Evolutionary conservation across 495 filamentous ascomycete genomes (phyloP).

Genomic region (Penicillium mononematosum): DNA sequence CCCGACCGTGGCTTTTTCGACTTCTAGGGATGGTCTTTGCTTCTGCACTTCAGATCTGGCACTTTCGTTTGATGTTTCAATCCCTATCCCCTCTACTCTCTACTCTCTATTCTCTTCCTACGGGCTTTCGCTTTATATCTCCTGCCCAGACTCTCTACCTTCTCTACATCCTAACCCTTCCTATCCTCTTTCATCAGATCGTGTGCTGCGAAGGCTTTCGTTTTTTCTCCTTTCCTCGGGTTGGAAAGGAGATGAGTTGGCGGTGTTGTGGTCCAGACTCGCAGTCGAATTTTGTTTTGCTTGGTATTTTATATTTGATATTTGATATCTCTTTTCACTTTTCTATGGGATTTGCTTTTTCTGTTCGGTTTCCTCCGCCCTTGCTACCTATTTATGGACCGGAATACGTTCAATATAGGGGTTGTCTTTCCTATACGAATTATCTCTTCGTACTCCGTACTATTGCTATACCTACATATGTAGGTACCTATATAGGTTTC

Average conservation of each 20-base stretch:
- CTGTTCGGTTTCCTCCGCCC: not conserved
- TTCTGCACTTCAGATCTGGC: slow-evolving; percentile 12
- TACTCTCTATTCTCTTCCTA: slow-evolving; percentile 9
- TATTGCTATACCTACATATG: not conserved
- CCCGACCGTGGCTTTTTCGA: slow-evolving; percentile 28
- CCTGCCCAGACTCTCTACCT: not conserved
- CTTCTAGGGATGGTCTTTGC: slow-evolving; percentile 26
- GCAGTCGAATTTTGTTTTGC: not conserved
- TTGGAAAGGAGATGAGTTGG: slow-evolving; percentile 3
- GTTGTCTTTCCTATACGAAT: slow-evolving; percentile 4
- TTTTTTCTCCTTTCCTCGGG: not conserved
- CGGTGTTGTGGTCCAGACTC: slow-evolving; percentile 10
- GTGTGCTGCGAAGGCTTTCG: slow-evolving; percentile 10
- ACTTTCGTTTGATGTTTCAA: slow-evolving; percentile 4
- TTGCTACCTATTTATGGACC: not conserved
- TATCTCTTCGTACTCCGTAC: not conserved
- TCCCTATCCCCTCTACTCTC: not conserved
- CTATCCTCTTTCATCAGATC: slow-evolving; percentile 1
- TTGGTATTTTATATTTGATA: not conserved
- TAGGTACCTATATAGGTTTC: too few species aligned
- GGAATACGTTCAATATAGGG: not conserved
- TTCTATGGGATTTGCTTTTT: slow-evolving; percentile 6
- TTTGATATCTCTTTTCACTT: not conserved
- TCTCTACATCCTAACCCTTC: not conserved
- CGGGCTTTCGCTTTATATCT: not conserved